phyloP scores from a whole-genome alignment of 2,329 filamentous ascomycete species.

The Colletotrichum plurivorum region DNA sequence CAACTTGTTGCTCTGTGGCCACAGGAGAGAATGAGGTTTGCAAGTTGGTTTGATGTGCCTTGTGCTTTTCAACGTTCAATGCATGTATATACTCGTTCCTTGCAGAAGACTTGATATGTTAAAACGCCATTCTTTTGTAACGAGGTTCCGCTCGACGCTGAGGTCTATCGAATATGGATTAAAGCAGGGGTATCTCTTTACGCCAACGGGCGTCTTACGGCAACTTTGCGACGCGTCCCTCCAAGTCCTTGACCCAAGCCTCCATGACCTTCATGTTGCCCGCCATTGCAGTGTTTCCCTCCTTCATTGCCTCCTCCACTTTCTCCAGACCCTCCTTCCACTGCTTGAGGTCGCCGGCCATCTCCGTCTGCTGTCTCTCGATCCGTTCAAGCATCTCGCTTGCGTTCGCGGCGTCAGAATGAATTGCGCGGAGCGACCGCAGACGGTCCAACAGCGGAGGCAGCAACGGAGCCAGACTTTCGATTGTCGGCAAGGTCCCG shows the following conservation, averaged over 20 bases:
- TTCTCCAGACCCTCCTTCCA: constrained; percentile 87
- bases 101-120: too few species aligned
- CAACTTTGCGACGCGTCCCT: constrained; percentile 79
- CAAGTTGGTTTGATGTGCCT: too few species aligned
- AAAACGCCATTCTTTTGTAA: too few species aligned
- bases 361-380: constrained; percentile 85
- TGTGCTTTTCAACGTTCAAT: too few species aligned
- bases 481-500: constrained; percentile 88
- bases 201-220: constrained; percentile 50
- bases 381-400: constrained; percentile 82
- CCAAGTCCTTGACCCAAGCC: constrained; percentile 89
- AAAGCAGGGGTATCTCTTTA: constrained; percentile 53
- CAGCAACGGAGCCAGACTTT: constrained; percentile 86
- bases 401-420: constrained; percentile 88
- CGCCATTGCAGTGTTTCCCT: constrained; percentile 78
- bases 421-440: constrained; percentile 85
- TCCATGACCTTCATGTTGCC: constrained; percentile 89
- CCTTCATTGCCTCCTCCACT: constrained; percentile 81
- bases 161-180: constrained; percentile 6
- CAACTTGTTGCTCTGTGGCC: too few species aligned
- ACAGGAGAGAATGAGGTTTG: too few species aligned
- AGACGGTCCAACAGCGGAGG: constrained; percentile 89
- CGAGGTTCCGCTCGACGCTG: neutral
- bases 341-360: constrained; percentile 85
- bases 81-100: too few species aligned